A percentile compares a stretch with the other conserved stretches of the same genome.
Evolutionary conservation across 2,329 filamentous ascomycete species (phyloP).

Genomic region (Penicillium vulpinum): DNA sequence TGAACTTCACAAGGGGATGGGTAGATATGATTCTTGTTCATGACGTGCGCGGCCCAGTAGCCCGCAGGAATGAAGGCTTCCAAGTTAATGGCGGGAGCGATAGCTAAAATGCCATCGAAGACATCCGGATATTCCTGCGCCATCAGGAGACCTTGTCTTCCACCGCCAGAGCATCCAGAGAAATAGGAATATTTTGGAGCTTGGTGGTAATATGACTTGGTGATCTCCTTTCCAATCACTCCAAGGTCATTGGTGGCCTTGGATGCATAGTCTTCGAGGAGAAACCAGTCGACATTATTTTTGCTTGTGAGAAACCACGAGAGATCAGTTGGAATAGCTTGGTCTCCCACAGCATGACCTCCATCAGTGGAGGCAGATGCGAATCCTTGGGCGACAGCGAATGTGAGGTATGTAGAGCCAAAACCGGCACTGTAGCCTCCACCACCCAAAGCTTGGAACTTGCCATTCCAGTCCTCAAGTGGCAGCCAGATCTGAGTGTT

Average conservation of each 20-base stretch:
- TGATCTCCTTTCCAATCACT: background rate
- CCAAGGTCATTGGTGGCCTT: background rate
- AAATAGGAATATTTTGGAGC: constrained; percentile 6
- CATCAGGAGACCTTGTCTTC: constrained; percentile 24
- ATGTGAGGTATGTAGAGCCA: background rate
- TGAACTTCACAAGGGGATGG: background rate
- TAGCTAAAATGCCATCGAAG: constrained; percentile 58
- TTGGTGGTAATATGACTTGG: background rate
- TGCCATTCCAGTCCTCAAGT: constrained; percentile 35
- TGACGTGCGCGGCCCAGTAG: background rate
- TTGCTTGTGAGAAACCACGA: background rate
- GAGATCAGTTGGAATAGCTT: background rate
- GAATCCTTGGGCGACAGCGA: background rate
- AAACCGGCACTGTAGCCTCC: constrained; percentile 33
- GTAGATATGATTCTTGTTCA: background rate
- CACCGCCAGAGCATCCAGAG: constrained; percentile 17
- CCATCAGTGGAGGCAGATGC: background rate
- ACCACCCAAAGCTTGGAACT: constrained; percentile 43
- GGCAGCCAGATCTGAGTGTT: constrained; percentile 37
- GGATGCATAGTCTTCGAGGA: background rate
- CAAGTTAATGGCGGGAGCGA: constrained; percentile 11
- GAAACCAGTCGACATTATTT: background rate
- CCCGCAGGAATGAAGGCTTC: background rate
- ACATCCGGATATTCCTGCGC: constrained; percentile 55
- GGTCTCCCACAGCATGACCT: background rate